Conservation (phyloP, 257 asterid species). For the Solanum paucissectum region DNA sequence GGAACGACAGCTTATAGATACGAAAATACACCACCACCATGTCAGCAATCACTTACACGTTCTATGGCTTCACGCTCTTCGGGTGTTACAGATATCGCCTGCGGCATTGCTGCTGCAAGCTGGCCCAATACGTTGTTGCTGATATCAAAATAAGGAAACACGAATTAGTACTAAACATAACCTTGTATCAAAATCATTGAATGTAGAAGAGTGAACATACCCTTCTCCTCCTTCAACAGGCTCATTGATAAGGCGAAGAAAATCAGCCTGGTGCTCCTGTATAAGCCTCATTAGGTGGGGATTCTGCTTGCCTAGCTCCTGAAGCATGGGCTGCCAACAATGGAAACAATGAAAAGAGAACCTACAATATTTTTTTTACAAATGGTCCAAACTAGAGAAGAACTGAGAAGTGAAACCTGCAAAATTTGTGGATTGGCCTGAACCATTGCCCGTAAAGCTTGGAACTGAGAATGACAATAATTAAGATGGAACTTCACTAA, state of each 20-base stretch:
- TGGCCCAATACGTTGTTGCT: constrained; percentile 42
- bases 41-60: constrained; percentile 31
- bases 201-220: constrained; percentile 11
- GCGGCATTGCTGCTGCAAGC: constrained; percentile 60
- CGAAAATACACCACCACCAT: not conserved
- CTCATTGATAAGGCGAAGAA: constrained; percentile 75
- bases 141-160: constrained; percentile 5
- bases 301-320: constrained; percentile 77
- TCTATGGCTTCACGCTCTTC: constrained; percentile 71
- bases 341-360: constrained; percentile 6
- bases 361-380: not conserved
- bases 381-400: not conserved
- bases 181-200: not conserved
- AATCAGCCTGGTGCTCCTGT: constrained; percentile 79
- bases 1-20: not conserved
- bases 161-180: not conserved
- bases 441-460: constrained; percentile 71
- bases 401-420: constrained; percentile 12
- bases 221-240: constrained; percentile 83
- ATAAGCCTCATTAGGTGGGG: constrained; percentile 67
- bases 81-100: constrained; percentile 51
- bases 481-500: not conserved
- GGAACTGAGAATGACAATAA: constrained; percentile 43
- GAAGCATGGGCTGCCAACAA: constrained; percentile 77
- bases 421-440: constrained; percentile 84